Evolutionary conservation across 495 filamentous ascomycete species (phyloP).

Genomic region (Penicillium angulare): DNA sequence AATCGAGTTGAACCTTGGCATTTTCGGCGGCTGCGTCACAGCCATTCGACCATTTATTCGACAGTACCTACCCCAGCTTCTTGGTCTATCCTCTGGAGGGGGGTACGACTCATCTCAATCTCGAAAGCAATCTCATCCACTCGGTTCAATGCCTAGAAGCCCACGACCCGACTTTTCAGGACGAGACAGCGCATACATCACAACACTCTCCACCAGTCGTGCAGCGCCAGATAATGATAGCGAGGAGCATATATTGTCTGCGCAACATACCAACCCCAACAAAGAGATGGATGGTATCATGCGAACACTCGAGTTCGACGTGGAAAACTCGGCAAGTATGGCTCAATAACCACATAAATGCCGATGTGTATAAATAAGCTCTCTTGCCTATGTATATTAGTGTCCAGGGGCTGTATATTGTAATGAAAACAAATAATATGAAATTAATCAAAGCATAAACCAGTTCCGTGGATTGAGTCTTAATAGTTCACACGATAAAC

Average conservation of each 20-base stretch:
- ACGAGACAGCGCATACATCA: slow-evolving; percentile 13
- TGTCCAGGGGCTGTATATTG: background rate
- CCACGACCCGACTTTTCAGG: slow-evolving; percentile 21
- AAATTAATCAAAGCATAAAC: background rate
- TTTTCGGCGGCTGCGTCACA: slow-evolving; percentile 34
- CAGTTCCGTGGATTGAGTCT: background rate
- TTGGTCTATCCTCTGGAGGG: slow-evolving; percentile 26
- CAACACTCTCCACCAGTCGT: slow-evolving; percentile 17
- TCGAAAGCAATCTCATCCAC: slow-evolving; percentile 24
- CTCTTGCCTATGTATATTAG: background rate
- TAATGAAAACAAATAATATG: background rate
- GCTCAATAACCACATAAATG: background rate
- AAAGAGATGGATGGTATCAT: slow-evolving; percentile 25
- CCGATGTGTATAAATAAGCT: background rate
- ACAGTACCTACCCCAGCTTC: slow-evolving; percentile 31
- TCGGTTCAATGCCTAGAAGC: slow-evolving; percentile 24
- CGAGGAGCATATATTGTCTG: slow-evolving; percentile 27
- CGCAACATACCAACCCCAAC: background rate
- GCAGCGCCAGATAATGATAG: slow-evolving; percentile 21
- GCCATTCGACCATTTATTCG: slow-evolving; percentile 34
- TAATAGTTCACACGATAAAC: background rate
- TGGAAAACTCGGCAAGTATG: slow-evolving; percentile 19
- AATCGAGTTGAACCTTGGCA: slow-evolving; percentile 37
- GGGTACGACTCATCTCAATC: slow-evolving; percentile 14
- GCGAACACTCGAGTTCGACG: slow-evolving; percentile 33